phyloP scores from a whole-genome alignment of 2,329 filamentous ascomycete genomes.

The Plectosphaerella cucumerina region DNA sequence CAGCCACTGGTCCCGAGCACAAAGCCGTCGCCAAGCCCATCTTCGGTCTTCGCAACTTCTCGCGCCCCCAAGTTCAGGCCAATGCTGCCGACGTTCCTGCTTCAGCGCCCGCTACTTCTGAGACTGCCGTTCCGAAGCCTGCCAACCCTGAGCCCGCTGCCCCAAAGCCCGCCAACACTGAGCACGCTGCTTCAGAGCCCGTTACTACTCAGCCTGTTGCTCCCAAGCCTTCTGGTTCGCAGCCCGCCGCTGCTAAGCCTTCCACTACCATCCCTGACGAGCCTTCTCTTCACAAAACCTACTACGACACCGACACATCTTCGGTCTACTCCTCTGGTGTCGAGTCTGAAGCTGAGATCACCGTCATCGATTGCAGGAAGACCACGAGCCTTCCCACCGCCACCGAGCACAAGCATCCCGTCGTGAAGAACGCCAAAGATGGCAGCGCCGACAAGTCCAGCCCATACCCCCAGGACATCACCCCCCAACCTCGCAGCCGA shows the following conservation, averaged over 20 bases:
- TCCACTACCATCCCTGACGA: neutral
- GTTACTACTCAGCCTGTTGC: no score
- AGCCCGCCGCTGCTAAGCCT: neutral
- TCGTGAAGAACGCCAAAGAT: no score
- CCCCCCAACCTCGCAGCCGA: slow-evolving; percentile 23
- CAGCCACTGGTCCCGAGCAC: no score
- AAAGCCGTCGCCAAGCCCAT: neutral
- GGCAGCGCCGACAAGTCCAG: slow-evolving; percentile 2
- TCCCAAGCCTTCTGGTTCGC: no score
- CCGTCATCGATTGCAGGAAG: neutral
- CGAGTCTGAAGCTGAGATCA: neutral
- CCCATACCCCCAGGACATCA: slow-evolving; percentile 29
- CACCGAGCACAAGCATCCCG: no score
- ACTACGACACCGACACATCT: neutral
- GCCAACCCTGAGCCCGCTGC: neutral
- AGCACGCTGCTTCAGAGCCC: no score
- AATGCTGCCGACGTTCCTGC: neutral
- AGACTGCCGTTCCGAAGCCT: neutral
- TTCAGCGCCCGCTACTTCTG: neutral
- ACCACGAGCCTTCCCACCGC: no score
- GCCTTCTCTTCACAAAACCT: neutral
- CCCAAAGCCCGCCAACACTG: neutral
- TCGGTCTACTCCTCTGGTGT: neutral
- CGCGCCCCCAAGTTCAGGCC: neutral
- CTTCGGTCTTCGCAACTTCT: neutral